Conservation (phyloP, 306 rosid species). For the Rosa chinensis region DNA sequence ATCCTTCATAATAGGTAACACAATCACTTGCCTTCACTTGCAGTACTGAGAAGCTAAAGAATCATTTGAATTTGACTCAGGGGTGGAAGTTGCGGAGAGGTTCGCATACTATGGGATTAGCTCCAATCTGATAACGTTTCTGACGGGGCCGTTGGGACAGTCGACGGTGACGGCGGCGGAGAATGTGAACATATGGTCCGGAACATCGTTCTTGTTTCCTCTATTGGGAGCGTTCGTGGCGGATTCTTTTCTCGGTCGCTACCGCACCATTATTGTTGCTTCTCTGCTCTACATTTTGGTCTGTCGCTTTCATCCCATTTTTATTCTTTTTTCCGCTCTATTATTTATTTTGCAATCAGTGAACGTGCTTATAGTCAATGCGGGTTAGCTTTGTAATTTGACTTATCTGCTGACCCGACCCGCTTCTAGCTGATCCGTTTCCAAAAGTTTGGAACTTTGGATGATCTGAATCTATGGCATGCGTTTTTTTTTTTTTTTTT, state of each 20-base stretch:
- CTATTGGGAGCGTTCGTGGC: conserved; percentile 36
- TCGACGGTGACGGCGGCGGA: conserved; percentile 19
- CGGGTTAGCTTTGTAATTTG: no score
- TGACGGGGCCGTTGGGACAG: conserved; percentile 20
- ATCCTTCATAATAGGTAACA: conserved; percentile 34
- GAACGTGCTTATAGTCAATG: no score
- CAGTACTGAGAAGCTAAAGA: no score
- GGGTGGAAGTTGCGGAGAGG: conserved; percentile 45
- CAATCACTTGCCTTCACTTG: no score
- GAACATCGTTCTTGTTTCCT: conserved; percentile 33
- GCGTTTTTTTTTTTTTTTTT: no score
- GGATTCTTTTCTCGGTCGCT: conserved; percentile 40
- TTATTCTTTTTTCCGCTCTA: no score
- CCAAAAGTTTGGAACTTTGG: no score
- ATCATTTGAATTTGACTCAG: not conserved
- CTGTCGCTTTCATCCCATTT: no score
- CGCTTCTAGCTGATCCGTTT: no score
- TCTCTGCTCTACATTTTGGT: conserved; percentile 33
- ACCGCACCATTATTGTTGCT: conserved; percentile 27
- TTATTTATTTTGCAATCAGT: no score
- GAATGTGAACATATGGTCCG: conserved; percentile 41
- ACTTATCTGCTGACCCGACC: no score
- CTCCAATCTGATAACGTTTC: conserved; percentile 34
- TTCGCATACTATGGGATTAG: conserved; percentile 33
- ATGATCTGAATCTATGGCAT: no score